These are phyloP conservation scores for Clarireedia sp. DNA, from an alignment of 2,329 filamentous ascomycete genomes.

Conservation along the genomic window DNA sequence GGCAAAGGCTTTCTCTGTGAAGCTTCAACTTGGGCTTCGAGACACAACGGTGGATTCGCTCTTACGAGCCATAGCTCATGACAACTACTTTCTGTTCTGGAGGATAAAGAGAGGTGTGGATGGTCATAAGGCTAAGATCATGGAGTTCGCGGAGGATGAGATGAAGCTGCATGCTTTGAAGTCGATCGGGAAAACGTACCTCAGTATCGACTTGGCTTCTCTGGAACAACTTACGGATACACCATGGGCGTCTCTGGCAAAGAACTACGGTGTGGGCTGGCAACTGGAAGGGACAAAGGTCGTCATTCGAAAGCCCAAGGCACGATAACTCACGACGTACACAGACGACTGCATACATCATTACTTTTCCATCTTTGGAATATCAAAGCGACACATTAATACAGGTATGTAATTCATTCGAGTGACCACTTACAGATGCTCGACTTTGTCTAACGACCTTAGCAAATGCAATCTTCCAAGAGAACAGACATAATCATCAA, in stretches of 20 bases:
- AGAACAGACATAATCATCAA: no score
- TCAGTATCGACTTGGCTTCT: constrained; percentile 60
- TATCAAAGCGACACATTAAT: background rate
- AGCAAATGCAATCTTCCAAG: no score
- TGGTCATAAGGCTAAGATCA: constrained; percentile 68
- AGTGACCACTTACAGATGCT: no score
- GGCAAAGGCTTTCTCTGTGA: constrained; percentile 61
- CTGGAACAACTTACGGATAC: constrained; percentile 61
- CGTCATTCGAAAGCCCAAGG: constrained; percentile 60
- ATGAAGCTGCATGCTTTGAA: constrained; percentile 73
- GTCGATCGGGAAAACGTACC: constrained; percentile 75
- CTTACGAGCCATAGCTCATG: constrained; percentile 63
- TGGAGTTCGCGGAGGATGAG: constrained; percentile 73
- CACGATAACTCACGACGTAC: constrained; percentile 27
- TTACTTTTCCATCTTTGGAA: background rate
- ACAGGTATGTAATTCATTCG: background rate
- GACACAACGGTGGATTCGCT: constrained; percentile 63
- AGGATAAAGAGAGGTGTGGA: constrained; percentile 64
- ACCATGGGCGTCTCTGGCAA: constrained; percentile 63
- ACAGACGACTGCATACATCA: background rate
- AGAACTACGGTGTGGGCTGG: constrained; percentile 75
- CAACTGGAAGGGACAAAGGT: constrained; percentile 64
- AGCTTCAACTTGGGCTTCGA: constrained; percentile 50
- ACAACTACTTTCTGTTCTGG: constrained; percentile 78
- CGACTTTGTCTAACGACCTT: no score